A percentile compares a stretch with the other conserved stretches of the same genome.
These are phyloP conservation scores for Medicago truncatula DNA, from an alignment of 306 rosid genomes.

Conservation along the genomic window MtrunA17r5.0-ANR NC_053044.1:29935001-29935500, in stretches of 20 bases:
- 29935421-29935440: constrained; percentile 7
- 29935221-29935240: constrained; percentile 39
- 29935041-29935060: constrained; percentile 97
- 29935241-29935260: constrained; percentile 30
- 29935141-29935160: constrained; percentile 48
- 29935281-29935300: neutral
- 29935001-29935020: constrained; percentile 75
- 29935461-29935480: constrained; percentile 7
- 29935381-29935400: constrained; percentile 8
- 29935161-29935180: constrained; percentile 56
- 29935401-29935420: neutral
- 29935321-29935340: neutral
- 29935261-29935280: constrained; percentile 37
- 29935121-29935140: constrained; percentile 55
- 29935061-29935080: constrained; percentile 98
- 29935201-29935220: constrained; percentile 47
- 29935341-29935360: neutral
- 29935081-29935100: constrained; percentile 99
- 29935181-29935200: constrained; percentile 45
- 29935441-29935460: neutral
- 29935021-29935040: constrained; percentile 89
- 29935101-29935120: constrained; percentile 65
- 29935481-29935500: neutral
- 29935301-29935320: constrained; percentile 17
- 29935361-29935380: neutral